Percentiles rank a stretch among this genome's conserved stretches.
Evolutionary conservation across 306 rosid species (phyloP).

Genomic region (Cajanus cajan): DNA sequence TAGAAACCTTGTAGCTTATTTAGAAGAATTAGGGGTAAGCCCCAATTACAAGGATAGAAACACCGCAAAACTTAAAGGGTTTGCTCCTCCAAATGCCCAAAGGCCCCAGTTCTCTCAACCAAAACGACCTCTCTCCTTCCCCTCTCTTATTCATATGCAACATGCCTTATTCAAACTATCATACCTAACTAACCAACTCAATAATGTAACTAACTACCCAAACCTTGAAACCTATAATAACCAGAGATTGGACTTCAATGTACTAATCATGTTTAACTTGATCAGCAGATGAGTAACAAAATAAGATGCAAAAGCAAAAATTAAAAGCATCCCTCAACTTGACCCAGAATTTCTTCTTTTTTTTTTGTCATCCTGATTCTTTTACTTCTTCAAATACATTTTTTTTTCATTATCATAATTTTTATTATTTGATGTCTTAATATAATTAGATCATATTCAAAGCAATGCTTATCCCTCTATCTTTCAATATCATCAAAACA

Average conservation of each 20-base stretch:
- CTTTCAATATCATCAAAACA: not conserved
- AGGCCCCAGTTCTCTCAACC: not conserved
- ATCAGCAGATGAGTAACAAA: not conserved
- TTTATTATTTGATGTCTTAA: slow-evolving; percentile 9
- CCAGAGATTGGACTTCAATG: not conserved
- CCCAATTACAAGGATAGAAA: not conserved
- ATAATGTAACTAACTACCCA: not conserved
- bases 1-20: not conserved
- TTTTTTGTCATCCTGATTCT: not conserved
- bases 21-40: not conserved
- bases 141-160: not conserved
- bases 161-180: not conserved
- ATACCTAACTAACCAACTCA: not conserved
- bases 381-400: not conserved
- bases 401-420: not conserved
- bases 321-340: not conserved
- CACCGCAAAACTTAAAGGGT: not conserved
- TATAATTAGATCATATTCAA: too few species aligned
- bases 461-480: not conserved
- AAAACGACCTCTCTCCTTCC: not conserved
- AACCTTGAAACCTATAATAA: not conserved
- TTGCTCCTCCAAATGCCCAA: not conserved
- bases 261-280: not conserved
- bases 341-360: not conserved
- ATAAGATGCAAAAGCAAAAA: not conserved